phyloP scores from a whole-genome alignment of 129 eudicot genomes.

The Sambucus nigra region DNA sequence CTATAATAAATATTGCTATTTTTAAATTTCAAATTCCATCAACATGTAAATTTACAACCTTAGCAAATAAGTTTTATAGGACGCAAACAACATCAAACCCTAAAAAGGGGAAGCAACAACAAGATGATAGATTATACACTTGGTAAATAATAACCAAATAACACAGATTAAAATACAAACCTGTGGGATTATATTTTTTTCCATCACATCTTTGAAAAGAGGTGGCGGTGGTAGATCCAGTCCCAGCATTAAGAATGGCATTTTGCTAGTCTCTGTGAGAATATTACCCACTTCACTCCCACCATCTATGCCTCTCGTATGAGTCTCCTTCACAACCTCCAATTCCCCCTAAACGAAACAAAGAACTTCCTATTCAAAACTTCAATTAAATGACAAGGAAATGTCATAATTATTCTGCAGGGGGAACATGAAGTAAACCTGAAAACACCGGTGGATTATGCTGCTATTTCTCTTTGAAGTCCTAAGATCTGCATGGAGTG shows the following conservation, averaged over 20 bases:
- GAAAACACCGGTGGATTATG: slow-evolving; percentile 83
- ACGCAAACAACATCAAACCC: too few species aligned
- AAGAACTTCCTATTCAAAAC: background rate
- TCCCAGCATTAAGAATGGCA: slow-evolving; percentile 95
- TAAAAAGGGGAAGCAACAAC: too few species aligned
- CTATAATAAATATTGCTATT: too few species aligned
- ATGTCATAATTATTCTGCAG: background rate
- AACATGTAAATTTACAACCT: background rate
- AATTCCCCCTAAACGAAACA: slow-evolving; percentile 53
- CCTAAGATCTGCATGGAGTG: slow-evolving; percentile 69
- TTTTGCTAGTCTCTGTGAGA: slow-evolving; percentile 47
- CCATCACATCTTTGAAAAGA: slow-evolving; percentile 86
- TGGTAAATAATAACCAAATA: background rate
- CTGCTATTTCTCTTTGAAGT: slow-evolving; percentile 52
- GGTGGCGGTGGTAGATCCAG: slow-evolving; percentile 97
- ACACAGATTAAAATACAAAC: slow-evolving; percentile 23
- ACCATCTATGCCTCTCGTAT: slow-evolving; percentile 29
- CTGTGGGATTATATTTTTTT: slow-evolving; percentile 95
- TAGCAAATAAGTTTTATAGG: too few species aligned
- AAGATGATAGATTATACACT: too few species aligned
- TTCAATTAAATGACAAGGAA: background rate
- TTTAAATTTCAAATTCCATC: too few species aligned
- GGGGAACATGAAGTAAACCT: slow-evolving; percentile 29
- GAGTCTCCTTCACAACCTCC: slow-evolving; percentile 84
- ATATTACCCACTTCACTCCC: slow-evolving; percentile 24